phyloP scores from a whole-genome alignment of 2,329 filamentous ascomycete genomes.

The Stachybotrys echinatus region DNA sequence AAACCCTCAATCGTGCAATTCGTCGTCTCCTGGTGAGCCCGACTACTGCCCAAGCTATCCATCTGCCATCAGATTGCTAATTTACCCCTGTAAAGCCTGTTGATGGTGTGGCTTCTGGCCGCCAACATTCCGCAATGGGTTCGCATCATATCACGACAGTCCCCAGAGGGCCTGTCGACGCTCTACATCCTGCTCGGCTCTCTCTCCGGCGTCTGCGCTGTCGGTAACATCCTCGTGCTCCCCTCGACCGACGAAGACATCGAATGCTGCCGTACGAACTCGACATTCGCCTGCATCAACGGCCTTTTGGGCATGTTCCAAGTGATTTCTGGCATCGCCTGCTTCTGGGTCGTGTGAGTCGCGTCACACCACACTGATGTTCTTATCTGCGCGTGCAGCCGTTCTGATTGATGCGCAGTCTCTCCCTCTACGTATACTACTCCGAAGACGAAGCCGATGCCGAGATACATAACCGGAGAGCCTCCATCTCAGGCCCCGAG shows the following conservation, averaged over 20 bases:
- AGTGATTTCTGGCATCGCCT: constrained; percentile 1
- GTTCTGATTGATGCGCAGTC: neutral
- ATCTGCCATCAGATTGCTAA: neutral
- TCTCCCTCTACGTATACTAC: constrained; percentile 1
- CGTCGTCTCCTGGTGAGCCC: constrained; percentile 1
- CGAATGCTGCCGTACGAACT: constrained; percentile 1
- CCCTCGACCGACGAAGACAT: constrained; percentile 2
- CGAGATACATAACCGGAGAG: neutral
- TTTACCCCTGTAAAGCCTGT: neutral
- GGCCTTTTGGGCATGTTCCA: constrained; percentile 1
- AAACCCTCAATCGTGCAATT: constrained; percentile 1
- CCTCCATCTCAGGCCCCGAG: neutral
- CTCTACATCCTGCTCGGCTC: constrained; percentile 2
- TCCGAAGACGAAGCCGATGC: constrained; percentile 1
- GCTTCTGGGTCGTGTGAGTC: constrained; percentile 2
- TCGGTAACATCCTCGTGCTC: constrained; percentile 1
- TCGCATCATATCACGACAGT: neutral
- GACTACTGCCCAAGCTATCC: neutral
- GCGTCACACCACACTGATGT: neutral
- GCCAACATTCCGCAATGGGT: constrained; percentile 2
- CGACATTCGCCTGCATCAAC: constrained; percentile 1
- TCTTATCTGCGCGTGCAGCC: neutral
- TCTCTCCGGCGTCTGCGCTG: constrained; percentile 1
- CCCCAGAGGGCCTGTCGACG: neutral
- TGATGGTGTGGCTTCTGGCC: constrained; percentile 1